Conservation (phyloP, 768 basidiomycete genomes). For the Pleurotus citrinopileatus region DNA sequence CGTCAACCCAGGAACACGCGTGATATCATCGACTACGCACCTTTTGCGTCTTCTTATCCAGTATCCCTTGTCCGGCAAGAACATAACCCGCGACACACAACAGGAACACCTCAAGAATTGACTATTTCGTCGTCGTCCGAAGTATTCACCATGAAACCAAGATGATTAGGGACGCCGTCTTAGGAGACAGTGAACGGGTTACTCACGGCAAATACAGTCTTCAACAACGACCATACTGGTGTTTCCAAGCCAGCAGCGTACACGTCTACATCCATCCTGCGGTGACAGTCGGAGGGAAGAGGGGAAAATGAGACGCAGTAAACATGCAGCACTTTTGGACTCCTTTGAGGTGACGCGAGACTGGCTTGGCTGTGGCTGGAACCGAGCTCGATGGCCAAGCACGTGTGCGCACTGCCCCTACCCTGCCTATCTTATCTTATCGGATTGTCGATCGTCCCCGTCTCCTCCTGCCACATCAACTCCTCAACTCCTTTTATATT, state of each 20-base stretch:
- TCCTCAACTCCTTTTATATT: no score
- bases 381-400: background rate
- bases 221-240: conserved; percentile 43
- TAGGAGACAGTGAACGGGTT: background rate
- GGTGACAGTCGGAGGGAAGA: conserved; percentile 2
- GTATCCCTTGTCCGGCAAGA: conserved; percentile 74
- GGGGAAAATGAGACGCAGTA: background rate
- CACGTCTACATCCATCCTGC: conserved; percentile 11
- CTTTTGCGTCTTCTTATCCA: conserved; percentile 89
- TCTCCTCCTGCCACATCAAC: no score
- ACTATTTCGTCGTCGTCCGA: conserved; percentile 39
- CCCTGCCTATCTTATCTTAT: background rate
- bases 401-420: background rate
- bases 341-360: background rate
- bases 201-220: conserved; percentile 58
- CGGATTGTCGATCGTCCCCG: no score
- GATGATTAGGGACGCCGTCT: conserved; percentile 6
- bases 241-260: conserved; percentile 10
- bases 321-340: background rate
- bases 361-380: background rate
- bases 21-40: conserved; percentile 33
- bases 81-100: conserved; percentile 82
- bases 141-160: background rate
- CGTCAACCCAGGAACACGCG: conserved; percentile 9
- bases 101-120: conserved; percentile 85